A percentile compares a stretch with the other conserved stretches of the same genome.
Conservation (phyloP, 805 yeast genomes). For the Monosporozyma yasuniensis region DNA sequence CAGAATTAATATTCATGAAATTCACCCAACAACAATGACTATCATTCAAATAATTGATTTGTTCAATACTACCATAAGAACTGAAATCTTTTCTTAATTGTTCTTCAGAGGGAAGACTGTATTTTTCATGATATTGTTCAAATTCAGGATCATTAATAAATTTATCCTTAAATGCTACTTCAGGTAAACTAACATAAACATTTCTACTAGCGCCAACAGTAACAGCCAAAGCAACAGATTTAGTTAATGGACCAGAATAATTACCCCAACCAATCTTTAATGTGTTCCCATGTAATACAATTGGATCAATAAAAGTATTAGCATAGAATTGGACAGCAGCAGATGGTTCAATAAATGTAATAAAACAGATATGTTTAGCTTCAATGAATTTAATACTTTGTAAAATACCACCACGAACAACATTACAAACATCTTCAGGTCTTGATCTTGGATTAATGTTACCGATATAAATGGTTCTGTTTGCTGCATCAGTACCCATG, state of each 20-base stretch:
- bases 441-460: slow-evolving; percentile 56
- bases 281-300: slow-evolving; percentile 52
- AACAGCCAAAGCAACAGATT: slow-evolving; percentile 51
- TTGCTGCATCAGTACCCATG: slow-evolving; percentile 35
- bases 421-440: slow-evolving; percentile 66
- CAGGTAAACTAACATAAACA: slow-evolving; percentile 57
- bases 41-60: slow-evolving; percentile 60
- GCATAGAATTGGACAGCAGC: slow-evolving; percentile 62
- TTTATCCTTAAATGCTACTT: slow-evolving; percentile 33
- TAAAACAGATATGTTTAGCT: slow-evolving; percentile 52
- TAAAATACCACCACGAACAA: slow-evolving; percentile 67
- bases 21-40: slow-evolving; percentile 70
- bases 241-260: slow-evolving; percentile 53
- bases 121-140: slow-evolving; percentile 21
- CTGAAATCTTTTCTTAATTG: slow-evolving; percentile 51
- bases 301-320: slow-evolving; percentile 47
- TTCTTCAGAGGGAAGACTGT: slow-evolving; percentile 38
- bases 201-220: slow-evolving; percentile 71
- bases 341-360: slow-evolving; percentile 56
- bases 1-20: slow-evolving; percentile 53
- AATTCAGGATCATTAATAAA: slow-evolving; percentile 27
- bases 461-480: slow-evolving; percentile 63
- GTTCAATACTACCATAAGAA: slow-evolving; percentile 64
- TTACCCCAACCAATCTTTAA: slow-evolving; percentile 66
- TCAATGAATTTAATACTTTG: slow-evolving; percentile 47